These are phyloP conservation scores for Turnera subulata DNA, from an alignment of 345 rosid genomes.

Conservation along the genomic window DNA sequence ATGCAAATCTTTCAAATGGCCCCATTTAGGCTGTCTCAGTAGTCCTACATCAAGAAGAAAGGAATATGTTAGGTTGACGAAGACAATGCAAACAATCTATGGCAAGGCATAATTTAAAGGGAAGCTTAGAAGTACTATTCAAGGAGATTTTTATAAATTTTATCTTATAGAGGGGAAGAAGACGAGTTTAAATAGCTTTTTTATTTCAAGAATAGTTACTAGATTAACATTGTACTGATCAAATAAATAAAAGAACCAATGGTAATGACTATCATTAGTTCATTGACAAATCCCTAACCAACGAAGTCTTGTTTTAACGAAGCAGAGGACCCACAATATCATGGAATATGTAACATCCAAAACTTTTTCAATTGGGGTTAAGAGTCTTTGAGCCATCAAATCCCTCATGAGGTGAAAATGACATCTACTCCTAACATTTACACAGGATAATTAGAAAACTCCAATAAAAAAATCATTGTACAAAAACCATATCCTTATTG, in stretches of 20 bases:
- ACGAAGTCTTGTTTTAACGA: neutral
- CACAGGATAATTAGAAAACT: neutral
- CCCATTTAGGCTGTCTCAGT: slow-evolving; percentile 96
- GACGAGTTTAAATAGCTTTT: no score
- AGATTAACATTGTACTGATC: neutral
- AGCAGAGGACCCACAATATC: slow-evolving; percentile 14
- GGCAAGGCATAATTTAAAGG: neutral
- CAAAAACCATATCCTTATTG: no score
- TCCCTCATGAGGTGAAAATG: slow-evolving; percentile 1
- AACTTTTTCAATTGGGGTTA: slow-evolving; percentile 8
- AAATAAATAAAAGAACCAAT: neutral
- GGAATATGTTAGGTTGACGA: slow-evolving; percentile 5
- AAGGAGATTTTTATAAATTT: no score
- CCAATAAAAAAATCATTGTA: neutral
- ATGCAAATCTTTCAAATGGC: slow-evolving; percentile 97
- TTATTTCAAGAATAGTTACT: no score
- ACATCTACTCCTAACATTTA: neutral
- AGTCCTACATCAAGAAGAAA: slow-evolving; percentile 49
- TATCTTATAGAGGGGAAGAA: no score
- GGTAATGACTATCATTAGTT: neutral
- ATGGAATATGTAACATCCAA: slow-evolving; percentile 5
- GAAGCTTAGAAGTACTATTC: no score
- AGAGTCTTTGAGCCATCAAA: slow-evolving; percentile 12
- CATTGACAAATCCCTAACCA: neutral
- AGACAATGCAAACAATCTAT: slow-evolving; percentile 6